Percentiles rank a stretch among this genome's conserved stretches.
These are phyloP conservation scores for Colletotrichum navitas DNA, from an alignment of 2,329 filamentous ascomycete species.

Conservation along the genomic window DNA sequence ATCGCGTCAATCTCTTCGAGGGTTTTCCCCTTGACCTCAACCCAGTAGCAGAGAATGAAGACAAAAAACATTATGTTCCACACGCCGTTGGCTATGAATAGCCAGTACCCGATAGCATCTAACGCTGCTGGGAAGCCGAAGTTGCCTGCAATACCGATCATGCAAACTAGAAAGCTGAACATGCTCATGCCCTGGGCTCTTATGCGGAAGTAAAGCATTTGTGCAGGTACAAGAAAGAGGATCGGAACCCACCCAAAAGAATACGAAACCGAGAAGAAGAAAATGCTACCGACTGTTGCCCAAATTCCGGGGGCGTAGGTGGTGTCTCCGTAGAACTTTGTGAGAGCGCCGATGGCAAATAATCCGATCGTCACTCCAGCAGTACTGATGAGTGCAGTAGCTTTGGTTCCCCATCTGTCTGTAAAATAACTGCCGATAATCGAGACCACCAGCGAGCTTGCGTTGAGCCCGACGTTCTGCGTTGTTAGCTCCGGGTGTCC, in stretches of 20 bases:
- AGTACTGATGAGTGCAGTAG: background rate
- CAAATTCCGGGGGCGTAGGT: background rate
- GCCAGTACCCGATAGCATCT: constrained; percentile 2
- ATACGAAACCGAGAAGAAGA: background rate
- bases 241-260: constrained; percentile 13
- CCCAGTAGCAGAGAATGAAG: constrained; percentile 18
- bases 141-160: constrained; percentile 7
- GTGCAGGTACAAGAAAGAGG: constrained; percentile 12
- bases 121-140: constrained; percentile 11
- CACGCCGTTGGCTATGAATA: constrained; percentile 6
- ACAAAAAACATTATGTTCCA: constrained; percentile 7
- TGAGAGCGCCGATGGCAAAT: background rate
- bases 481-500: background rate
- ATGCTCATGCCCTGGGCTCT: constrained; percentile 24
- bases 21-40: constrained; percentile 8
- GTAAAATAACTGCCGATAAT: constrained; percentile 8
- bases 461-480: constrained; percentile 12
- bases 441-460: background rate
- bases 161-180: constrained; percentile 15
- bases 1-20: constrained; percentile 23
- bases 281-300: constrained; percentile 1
- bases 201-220: constrained; percentile 24
- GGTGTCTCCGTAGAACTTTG: constrained; percentile 10
- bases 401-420: constrained; percentile 6
- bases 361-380: constrained; percentile 2